A percentile compares a stretch with the other conserved stretches of the same genome.
These are phyloP conservation scores for Camelina neglecta DNA, from an alignment of 345 rosid species.

Conservation along the genomic window DNA sequence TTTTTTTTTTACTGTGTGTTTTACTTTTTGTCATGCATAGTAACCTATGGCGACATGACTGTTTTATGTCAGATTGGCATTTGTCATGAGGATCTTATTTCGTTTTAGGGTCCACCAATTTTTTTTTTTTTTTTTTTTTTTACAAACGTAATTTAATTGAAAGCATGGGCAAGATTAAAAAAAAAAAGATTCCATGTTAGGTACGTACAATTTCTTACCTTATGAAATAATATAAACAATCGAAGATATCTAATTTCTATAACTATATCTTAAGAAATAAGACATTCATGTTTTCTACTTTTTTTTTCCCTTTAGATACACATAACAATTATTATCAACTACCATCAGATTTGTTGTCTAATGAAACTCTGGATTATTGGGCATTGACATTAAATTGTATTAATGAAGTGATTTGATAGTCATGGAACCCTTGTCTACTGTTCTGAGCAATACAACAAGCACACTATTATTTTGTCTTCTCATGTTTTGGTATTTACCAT, in stretches of 20 bases:
- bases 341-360: background rate
- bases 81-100: constrained; percentile 38
- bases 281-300: background rate
- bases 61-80: constrained; percentile 37
- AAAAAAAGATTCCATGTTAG: constrained; percentile 32
- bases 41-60: constrained; percentile 40
- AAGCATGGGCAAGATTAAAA: constrained; percentile 24
- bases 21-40: constrained; percentile 37
- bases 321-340: background rate
- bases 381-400: background rate
- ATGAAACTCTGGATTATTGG: background rate
- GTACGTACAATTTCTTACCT: constrained; percentile 5
- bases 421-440: background rate
- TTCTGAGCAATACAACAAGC: background rate
- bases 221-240: constrained; percentile 21
- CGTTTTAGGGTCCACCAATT: constrained; percentile 20
- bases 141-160: constrained; percentile 22
- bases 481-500: background rate
- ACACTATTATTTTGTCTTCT: background rate
- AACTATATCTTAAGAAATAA: background rate
- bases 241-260: background rate
- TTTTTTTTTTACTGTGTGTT: background rate
- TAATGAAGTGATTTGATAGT: constrained; percentile 2
- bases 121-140: background rate
- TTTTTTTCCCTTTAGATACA: background rate